These are phyloP conservation scores for Sungouiella thailandica DNA, from an alignment of 805 yeast genomes.

Conservation along the genomic window DNA sequence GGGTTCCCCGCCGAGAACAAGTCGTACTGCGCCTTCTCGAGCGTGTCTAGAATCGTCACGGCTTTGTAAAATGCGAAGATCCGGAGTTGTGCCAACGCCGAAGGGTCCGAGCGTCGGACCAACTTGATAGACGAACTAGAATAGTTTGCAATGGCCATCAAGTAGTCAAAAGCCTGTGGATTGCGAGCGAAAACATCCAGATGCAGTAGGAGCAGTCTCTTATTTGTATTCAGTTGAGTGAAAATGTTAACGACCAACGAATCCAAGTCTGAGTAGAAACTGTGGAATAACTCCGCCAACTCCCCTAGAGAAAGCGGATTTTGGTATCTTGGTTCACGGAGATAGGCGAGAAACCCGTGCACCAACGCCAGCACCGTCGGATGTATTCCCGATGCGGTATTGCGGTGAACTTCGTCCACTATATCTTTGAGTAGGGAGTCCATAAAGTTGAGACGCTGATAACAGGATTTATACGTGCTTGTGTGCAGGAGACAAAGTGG, in stretches of 20 bases:
- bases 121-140: conserved; percentile 32
- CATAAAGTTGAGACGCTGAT: conserved; percentile 3
- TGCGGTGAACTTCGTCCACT: conserved; percentile 19
- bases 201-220: conserved; percentile 31
- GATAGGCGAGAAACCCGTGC: conserved; percentile 26
- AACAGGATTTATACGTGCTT: too few species aligned
- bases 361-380: conserved; percentile 25
- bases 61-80: conserved; percentile 39
- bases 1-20: conserved; percentile 23
- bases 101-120: conserved; percentile 30
- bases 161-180: conserved; percentile 32
- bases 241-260: conserved; percentile 27
- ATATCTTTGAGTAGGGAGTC: conserved; percentile 11
- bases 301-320: conserved; percentile 34
- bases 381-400: conserved; percentile 16
- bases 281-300: conserved; percentile 27
- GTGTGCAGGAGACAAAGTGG: too few species aligned
- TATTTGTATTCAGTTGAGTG: conserved; percentile 35
- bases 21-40: conserved; percentile 29
- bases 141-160: conserved; percentile 39
- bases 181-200: conserved; percentile 25
- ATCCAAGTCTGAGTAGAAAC: conserved; percentile 36
- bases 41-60: conserved; percentile 25
- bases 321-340: conserved; percentile 41
- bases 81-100: conserved; percentile 35